Base-by-base conservation (phyloP, 2,329 filamentous ascomycete species). In the Tetracladium maxilliforme region DNA sequence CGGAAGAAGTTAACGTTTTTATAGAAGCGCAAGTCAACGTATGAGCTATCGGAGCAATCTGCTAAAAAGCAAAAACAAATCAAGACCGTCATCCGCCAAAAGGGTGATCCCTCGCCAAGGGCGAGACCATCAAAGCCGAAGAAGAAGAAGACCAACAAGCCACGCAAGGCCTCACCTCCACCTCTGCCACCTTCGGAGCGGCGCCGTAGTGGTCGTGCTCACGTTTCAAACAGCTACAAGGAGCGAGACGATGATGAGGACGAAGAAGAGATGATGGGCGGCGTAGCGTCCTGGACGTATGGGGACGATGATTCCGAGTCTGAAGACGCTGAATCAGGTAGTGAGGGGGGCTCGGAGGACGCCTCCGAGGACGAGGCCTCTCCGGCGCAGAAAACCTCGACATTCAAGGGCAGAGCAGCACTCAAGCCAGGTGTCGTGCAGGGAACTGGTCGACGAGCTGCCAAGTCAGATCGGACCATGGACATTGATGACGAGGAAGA, bases 201-300 rank as follows among this genome's bases (percentile, higher is more conserved):
- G 15, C 40, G 51, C 26, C 38, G 40, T 22, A 52, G 48, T 29
- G 47, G 45, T 11, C 38, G 50, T 31, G 48, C 34, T 40, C 49
- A 33, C 37, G 58, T 36, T 45, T 46, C 30, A n/a, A 47, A 44
- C 30, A 41, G 29, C 8, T 52, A 52, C 30, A 39, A 35, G 10
- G 49, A 53, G 28, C 35, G 44, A 18, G 51, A 51, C 26, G 51
- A 52, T 23, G 54, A 44, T 19, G 57, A 51, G 20, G 54, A 49
- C 23, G 48, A 48, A 17, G 41, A 48, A 29, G 49, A 49, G 28
- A 49, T 51, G 46, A 35, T 38, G 31, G 34, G 43, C 17, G 45
- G 45, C 4, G 45, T 49, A 16, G 34, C 40, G 8, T 35, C 41
- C 21, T 47, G 41, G 35, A 38, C 39, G 16, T 45, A 53, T 48